Conservation (phyloP, 164 flowering plant genomes). For the Chimonanthus praecox region DNA sequence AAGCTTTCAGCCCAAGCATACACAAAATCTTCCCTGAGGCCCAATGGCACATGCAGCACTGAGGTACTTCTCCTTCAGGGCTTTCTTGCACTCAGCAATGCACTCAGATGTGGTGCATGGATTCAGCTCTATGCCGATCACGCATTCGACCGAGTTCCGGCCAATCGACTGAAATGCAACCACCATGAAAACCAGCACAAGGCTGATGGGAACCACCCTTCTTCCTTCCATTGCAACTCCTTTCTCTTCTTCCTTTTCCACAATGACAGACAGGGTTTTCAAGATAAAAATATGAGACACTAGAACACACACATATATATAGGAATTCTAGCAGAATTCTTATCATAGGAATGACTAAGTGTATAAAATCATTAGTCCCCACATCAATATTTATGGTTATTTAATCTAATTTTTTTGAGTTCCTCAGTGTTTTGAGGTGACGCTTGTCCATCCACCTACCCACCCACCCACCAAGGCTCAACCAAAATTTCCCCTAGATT, state of each 20-base stretch:
- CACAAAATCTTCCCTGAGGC: constrained; percentile 18
- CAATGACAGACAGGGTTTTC: background rate
- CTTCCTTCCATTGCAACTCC: constrained; percentile 3
- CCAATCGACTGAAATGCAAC: constrained; percentile 9
- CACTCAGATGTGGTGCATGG: constrained; percentile 31
- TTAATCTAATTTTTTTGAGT: no score
- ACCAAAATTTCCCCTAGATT: background rate
- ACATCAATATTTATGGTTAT: background rate
- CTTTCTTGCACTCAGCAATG: constrained; percentile 26
- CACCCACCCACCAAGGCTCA: background rate
- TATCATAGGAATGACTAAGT: background rate
- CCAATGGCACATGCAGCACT: constrained; percentile 28
- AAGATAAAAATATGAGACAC: background rate
- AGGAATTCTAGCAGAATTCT: background rate
- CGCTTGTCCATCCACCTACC: background rate
- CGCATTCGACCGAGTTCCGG: constrained; percentile 15
- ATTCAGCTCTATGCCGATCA: constrained; percentile 22
- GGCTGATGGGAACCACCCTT: background rate
- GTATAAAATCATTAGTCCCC: background rate
- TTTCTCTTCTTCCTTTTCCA: no score
- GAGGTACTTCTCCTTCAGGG: constrained; percentile 16
- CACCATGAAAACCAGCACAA: constrained; percentile 7
- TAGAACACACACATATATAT: background rate
- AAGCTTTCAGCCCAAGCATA: constrained; percentile 28
- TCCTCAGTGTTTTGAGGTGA: background rate